Base-by-base conservation (phyloP, 306 rosid genomes). In the Cyamopsis tetragonoloba region DNA sequence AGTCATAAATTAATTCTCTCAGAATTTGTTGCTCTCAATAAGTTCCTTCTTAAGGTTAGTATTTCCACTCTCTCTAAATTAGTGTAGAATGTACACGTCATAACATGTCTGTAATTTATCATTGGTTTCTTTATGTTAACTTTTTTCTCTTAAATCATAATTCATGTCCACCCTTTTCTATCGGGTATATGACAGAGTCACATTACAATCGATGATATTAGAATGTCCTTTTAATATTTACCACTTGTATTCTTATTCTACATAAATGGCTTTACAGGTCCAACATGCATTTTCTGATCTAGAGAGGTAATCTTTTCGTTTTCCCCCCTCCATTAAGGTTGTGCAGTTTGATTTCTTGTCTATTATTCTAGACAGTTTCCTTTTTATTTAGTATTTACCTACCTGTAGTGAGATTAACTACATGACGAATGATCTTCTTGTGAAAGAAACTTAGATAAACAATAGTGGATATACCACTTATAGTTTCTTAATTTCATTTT, bases 271-370 rank as follows among this genome's bases (percentile, higher is more conserved):
- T 64, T 50, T 78, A 71, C 84, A 91, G 97, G 88, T 85, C 73
- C 98, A 91, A 66, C 98, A 85, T 68, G 90, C 95, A 30, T 91
- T 91, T 79, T 82, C 95, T 42, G 92, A 85, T 49, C 68, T 66
- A 7, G 98, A 91, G 62, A 91, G 95, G 96, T 91, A 70, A 80
- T 35, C 70, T 24, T 3, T 37, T 31, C 49, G 51, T 68, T 20
- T 47, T 39, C n/a, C 10, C 24, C 46, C 20, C 15, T 59, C 28
- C 12, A 41, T 62, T 30, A 44, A 11, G 34, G 2, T 62, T 23
- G 17, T 10, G 56, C 34, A 19, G 24, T 79, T 60, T 62, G 18
- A 0, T 17, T 9, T 63, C 50, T 5, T 74, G 41, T 57, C 59
- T 58, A 31, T 49, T 51, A 31, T 70, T 38, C 17, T 1, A 26